Evolutionary conservation across 2,329 filamentous ascomycete species (phyloP).

Genomic region (Sclerotinia spermophila): DNA sequence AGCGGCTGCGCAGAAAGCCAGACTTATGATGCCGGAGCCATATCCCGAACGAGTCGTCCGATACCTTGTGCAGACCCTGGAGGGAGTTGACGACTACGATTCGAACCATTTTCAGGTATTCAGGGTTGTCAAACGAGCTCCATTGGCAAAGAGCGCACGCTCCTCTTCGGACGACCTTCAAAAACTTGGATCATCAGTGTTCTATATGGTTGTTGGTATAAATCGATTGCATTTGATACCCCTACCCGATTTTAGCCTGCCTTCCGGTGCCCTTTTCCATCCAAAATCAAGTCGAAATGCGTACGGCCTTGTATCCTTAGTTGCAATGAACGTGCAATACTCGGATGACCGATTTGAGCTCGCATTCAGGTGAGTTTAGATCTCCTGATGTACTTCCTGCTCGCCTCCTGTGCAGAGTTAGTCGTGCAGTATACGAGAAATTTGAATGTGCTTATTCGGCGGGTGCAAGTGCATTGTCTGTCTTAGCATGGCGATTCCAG

Average conservation of each 20-base stretch:
- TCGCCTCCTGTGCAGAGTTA: background rate
- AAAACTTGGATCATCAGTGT: conserved; percentile 61
- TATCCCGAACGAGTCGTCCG: conserved; percentile 59
- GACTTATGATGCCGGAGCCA: conserved; percentile 48
- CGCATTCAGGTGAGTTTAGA: conserved; percentile 47
- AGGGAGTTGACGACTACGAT: conserved; percentile 66
- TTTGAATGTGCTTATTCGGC: background rate
- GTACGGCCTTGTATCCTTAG: conserved; percentile 61
- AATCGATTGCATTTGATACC: conserved; percentile 68
- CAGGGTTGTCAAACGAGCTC: conserved; percentile 62
- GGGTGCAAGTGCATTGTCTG: conserved; percentile 1
- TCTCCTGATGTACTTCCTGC: background rate
- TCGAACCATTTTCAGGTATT: conserved; percentile 64
- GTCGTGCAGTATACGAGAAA: background rate
- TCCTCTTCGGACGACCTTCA: conserved; percentile 64
- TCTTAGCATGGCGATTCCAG: background rate
- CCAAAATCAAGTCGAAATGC: conserved; percentile 47
- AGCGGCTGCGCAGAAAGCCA: conserved; percentile 53
- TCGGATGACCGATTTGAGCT: conserved; percentile 65
- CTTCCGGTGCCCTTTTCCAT: conserved; percentile 42
- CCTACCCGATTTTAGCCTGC: conserved; percentile 54
- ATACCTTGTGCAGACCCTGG: conserved; percentile 58
- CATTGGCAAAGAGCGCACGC: conserved; percentile 49
- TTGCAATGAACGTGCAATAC: conserved; percentile 55
- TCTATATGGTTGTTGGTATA: conserved; percentile 65